Base-by-base conservation (phyloP, 176 grass and related monocot genomes). In the Chrysopogon serrulatus region DNA sequence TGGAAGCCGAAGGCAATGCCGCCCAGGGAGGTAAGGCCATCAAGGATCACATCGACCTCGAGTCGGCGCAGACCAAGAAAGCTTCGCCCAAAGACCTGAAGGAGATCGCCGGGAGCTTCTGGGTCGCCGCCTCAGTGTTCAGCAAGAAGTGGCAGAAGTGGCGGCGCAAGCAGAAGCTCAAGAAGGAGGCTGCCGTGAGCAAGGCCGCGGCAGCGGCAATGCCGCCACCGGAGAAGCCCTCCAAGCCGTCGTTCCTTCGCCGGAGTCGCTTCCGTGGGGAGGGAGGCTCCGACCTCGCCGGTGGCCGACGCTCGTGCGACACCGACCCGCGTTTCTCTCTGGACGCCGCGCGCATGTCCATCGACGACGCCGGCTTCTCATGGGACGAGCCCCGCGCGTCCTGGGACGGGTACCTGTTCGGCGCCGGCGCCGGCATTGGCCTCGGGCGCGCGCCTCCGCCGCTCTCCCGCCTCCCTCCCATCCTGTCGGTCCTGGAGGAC, bases 91-190 rank as follows among this genome's bases (percentile, higher is more conserved):
- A 97, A 70, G 95, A 98, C 88, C 82, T 95, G 53, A 98, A 98
- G 48, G 95, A 98, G 84, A 98, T 95, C 67, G 92, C 95, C 6
- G 91, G 92, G 16, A 98, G 89, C 86, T 98, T 98, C 92, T 98
- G 92, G 95, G 86, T 95, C 2, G 95, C 92, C 23, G 95, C 95
- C 49, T 98, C 95, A 3, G 95, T 98, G 35, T 98, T 98, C 84
- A 98, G 95, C 89, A 98, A 90, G 88, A 98, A 98, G 78, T 94
- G 93, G 88, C 95, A 98, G 83, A 95, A 98, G 19, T 98, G 95
- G 95, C 85, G 92, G 12, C 89, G 92, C 73, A 93, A 93, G 71
- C 95, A 98, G 88, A 98, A 98, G 90, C 74, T 98, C 64, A 98
- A 98, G 90, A 98, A 93, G 79, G 86, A 98, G 84, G 85, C 85